Conservation (phyloP, 2,329 filamentous ascomycete species). For the Mycosphaerella sp. region DNA sequence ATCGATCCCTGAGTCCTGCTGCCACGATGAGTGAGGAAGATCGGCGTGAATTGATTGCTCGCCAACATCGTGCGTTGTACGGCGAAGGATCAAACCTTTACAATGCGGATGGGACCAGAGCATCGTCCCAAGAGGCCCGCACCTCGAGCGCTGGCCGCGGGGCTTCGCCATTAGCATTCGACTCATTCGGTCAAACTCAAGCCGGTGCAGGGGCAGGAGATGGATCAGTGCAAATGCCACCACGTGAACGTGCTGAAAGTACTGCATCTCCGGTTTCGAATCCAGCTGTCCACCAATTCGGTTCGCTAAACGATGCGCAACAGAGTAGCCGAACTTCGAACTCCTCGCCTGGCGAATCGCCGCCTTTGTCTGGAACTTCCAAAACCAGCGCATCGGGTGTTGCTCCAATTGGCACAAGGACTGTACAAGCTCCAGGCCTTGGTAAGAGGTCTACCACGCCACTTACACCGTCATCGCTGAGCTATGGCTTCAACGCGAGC, state of each 20-base stretch:
- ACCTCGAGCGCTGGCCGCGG: constrained; percentile 62
- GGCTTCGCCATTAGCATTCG: constrained; percentile 73
- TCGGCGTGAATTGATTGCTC: constrained; percentile 89
- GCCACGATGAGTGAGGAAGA: constrained; percentile 84
- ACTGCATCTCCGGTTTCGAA: constrained; percentile 75
- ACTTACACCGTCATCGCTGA: constrained; percentile 73
- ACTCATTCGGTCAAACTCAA: constrained; percentile 56
- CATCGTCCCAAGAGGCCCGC: constrained; percentile 60
- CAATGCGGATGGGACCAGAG: constrained; percentile 64
- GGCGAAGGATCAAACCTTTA: constrained; percentile 65
- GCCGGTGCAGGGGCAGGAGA: constrained; percentile 41
- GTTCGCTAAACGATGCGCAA: constrained; percentile 46
- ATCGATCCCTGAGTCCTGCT: constrained; percentile 76
- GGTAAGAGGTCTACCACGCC: constrained; percentile 85
- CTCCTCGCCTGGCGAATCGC: constrained; percentile 78
- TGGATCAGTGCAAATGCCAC: constrained; percentile 48
- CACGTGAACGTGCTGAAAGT: constrained; percentile 54
- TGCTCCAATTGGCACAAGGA: constrained; percentile 89
- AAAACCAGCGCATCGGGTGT: constrained; percentile 59
- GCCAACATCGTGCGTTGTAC: constrained; percentile 91
- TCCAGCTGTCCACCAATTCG: constrained; percentile 42
- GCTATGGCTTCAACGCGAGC: constrained; percentile 57
- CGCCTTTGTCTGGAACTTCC: constrained; percentile 58
- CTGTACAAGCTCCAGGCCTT: constrained; percentile 55
- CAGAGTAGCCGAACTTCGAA: constrained; percentile 72